Percentiles rank a stretch among this genome's conserved stretches.
Evolutionary conservation across 805 yeast genomes (phyloP).

Genomic region (Candida adriatica): DNA sequence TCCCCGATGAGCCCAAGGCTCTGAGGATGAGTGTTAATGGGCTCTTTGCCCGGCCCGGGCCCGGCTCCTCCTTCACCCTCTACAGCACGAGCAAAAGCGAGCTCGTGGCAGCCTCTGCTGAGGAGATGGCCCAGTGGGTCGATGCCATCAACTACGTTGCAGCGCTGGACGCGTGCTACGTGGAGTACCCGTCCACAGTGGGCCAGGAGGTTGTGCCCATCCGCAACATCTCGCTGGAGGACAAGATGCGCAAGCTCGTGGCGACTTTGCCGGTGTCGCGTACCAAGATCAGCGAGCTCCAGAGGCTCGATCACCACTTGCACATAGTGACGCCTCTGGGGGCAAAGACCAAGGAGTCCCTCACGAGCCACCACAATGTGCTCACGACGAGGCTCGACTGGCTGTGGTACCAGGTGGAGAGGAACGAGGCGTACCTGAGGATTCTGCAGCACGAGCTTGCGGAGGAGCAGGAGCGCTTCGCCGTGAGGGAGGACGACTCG

Average conservation of each 20-base stretch:
- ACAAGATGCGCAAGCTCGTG: constrained; percentile 29
- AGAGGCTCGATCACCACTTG: constrained; percentile 32
- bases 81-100: constrained; percentile 35
- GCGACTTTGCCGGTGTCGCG: constrained; percentile 29
- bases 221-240: constrained; percentile 23
- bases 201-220: constrained; percentile 22
- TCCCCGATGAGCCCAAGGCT: constrained; percentile 18
- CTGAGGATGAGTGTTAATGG: constrained; percentile 30
- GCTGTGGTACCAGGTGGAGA: constrained; percentile 47
- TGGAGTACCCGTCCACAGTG: constrained; percentile 13
- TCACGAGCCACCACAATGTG: constrained; percentile 38
- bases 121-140: constrained; percentile 55
- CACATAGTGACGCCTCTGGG: constrained; percentile 48
- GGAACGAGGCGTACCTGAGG: constrained; percentile 34
- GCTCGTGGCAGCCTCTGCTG: constrained; percentile 34
- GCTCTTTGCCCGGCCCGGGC: constrained; percentile 31
- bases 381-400: constrained; percentile 49
- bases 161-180: constrained; percentile 34
- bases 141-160: constrained; percentile 45
- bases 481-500: constrained; percentile 12
- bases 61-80: constrained; percentile 26
- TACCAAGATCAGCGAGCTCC: constrained; percentile 30
- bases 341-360: constrained; percentile 41
- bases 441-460: constrained; percentile 23
- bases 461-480: constrained; percentile 1